Percentiles rank a stretch among this genome's conserved stretches.
Evolutionary conservation across 345 rosid genomes (phyloP).

Genomic region (Syzygium grande): DNA sequence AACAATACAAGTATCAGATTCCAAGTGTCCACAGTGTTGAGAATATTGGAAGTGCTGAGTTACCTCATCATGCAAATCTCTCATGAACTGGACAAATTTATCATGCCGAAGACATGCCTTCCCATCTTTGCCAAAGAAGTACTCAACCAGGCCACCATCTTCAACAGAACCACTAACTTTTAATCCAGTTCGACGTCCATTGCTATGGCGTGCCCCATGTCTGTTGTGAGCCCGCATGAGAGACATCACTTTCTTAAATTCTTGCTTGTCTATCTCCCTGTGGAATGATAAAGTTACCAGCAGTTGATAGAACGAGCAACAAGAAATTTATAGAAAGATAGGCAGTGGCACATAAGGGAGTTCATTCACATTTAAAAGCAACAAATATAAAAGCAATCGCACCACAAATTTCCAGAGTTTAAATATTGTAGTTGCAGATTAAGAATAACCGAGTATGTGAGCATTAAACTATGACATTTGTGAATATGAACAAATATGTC

Average conservation of each 20-base stretch:
- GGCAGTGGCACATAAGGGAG: conserved; percentile 7
- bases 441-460: neutral
- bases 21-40: neutral
- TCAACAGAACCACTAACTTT: conserved; percentile 58
- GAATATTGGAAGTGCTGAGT: neutral
- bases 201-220: conserved; percentile 66
- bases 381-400: neutral
- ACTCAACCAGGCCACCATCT: conserved; percentile 78
- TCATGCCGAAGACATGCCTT: conserved; percentile 49
- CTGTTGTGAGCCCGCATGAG: conserved; percentile 83
- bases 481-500: neutral
- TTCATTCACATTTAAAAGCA: neutral
- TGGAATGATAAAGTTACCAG: neutral
- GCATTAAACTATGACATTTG: neutral
- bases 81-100: conserved; percentile 67
- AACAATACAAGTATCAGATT: neutral
- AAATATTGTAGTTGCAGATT: neutral
- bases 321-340: neutral
- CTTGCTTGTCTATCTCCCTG: conserved; percentile 76
- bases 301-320: conserved; percentile 2
- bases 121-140: conserved; percentile 89
- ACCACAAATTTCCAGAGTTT: neutral
- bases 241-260: conserved; percentile 91
- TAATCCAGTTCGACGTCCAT: conserved; percentile 60
- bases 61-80: conserved; percentile 71